Evolutionary conservation across 352 stramenopile genomes (phyloP).

Genomic region (Pythium volutum): DNA sequence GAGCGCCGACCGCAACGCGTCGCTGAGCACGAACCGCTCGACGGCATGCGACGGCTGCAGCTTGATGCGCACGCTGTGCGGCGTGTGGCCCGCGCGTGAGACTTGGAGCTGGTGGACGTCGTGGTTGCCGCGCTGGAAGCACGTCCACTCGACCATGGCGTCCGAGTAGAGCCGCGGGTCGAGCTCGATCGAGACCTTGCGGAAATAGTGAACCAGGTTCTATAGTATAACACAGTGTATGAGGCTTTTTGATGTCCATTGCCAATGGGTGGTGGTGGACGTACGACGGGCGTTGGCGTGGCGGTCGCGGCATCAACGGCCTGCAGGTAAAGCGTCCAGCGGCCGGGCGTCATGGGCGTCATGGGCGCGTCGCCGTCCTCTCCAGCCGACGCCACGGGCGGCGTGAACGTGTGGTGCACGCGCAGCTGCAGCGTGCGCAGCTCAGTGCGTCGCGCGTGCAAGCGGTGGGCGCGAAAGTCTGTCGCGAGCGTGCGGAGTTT

Average conservation of each 20-base stretch:
- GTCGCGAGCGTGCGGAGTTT: constrained; percentile 47
- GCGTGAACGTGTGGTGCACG: constrained; percentile 61
- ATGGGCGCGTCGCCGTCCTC: constrained; percentile 23
- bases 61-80: constrained; percentile 67
- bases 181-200: constrained; percentile 70
- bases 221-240: constrained; percentile 14
- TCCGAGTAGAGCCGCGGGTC: constrained; percentile 67
- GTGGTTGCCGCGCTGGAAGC: constrained; percentile 68
- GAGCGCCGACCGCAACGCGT: constrained; percentile 37
- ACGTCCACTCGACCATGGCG: constrained; percentile 77
- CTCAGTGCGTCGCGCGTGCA: constrained; percentile 50
- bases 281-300: constrained; percentile 38
- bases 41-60: constrained; percentile 50
- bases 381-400: constrained; percentile 33
- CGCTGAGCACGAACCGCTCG: constrained; percentile 60
- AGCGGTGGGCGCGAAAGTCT: constrained; percentile 54
- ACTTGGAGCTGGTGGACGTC: constrained; percentile 60
- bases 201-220: constrained; percentile 80
- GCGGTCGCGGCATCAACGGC: constrained; percentile 35
- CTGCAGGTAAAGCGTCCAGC: constrained; percentile 69
- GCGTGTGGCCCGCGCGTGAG: constrained; percentile 40
- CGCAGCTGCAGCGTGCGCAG: constrained; percentile 52
- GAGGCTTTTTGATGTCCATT: not conserved
- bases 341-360: constrained; percentile 30
- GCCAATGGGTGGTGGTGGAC: constrained; percentile 11